Base-by-base conservation (phyloP, 2,329 filamentous ascomycete species). In the Xylaria sp. region DNA sequence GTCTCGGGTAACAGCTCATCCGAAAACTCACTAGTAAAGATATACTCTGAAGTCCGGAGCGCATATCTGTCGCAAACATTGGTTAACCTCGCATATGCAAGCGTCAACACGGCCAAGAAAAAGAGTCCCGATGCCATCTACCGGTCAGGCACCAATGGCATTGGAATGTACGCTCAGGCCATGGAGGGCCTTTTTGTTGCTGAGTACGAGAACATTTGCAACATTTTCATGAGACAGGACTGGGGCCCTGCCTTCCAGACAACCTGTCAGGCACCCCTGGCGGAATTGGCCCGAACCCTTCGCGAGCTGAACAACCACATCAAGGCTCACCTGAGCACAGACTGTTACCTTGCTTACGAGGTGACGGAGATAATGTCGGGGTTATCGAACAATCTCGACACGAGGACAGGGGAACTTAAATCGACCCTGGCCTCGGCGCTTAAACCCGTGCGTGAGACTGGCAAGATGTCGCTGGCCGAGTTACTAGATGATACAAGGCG, bases 291-390 rank as follows among this genome's bases (percentile, higher is more conserved):
- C 6, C 90, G 93, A 74, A 97, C 96, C 0, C 81, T 98, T 63
- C 89, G 92, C 33, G 95, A 98, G 76, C 85, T 99, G 38, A 97
- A 98, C 79, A 87, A 88, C 59, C 94, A 97, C 76, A 94, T 98
- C 80, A 94, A 94, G 77, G 84, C 87, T 48, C 94, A 97, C 77
- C 83, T 97, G 46, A 88, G 90, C 73, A 97, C 93, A 0, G 96
- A 99, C 79, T 98, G 95, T 80, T 98, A 93, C 79, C 87, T 99
- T 58, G 94, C 94, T 7, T 99, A 97, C 79, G 96, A 99, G 78
- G 93, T 98, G 38, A 93, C 97, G 38, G 95, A 97, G 75, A 93
- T 97, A 68, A 89, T 98, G 56, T 92, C 93, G 0, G 87, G 87
- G 13, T 85, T 97, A 57, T 94, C 93, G 2, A 90, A 90, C 65